Base-by-base conservation (phyloP, 371 early-diverging fungal species). In the Enterospora canceri region DNA sequence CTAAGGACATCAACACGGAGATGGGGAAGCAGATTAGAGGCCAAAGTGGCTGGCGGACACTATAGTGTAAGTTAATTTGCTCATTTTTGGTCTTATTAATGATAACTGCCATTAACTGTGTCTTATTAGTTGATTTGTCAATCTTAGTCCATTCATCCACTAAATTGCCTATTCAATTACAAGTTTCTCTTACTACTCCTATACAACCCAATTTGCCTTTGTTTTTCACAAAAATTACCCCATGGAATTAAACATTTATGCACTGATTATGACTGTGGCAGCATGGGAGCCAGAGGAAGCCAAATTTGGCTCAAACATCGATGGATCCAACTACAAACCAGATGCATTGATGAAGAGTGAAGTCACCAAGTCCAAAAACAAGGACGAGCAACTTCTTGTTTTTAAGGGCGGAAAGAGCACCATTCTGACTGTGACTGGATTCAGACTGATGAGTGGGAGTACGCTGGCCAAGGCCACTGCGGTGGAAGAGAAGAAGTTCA, bases 1-100 rank as follows among this genome's bases (percentile, higher is more conserved):
- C 72, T 21, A 19, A 58, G 24, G 75, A 74, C 60, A 67, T 71
- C 28, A 15, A 60, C 5, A 19, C 5, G 28, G 8, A 56, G 26
- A 16, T 12, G 19, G 8, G 28, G n/a, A 46, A 15, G 19, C 19
- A 46, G 15, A 19, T 19, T 46, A 46, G 15, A 46, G 19, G 19
- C 19, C 15, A 46, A 46, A 46, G 19, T 46, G 46, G 19, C n/a
- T n/a, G n/a, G n/a, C n/a, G n/a, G n/a, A n/a, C n/a, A n/a, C n/a
- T n/a, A n/a, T n/a, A n/a, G n/a, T n/a, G n/a, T n/a, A n/a, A n/a
- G n/a, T n/a, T n/a, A n/a, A n/a, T n/a, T n/a, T n/a, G n/a, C n/a
- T n/a, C n/a, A n/a, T n/a, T n/a, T n/a, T n/a, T n/a, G n/a, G n/a
- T n/a, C n/a, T n/a, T n/a, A n/a, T n/a, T n/a, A n/a, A n/a, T n/a